phyloP scores from a whole-genome alignment of 2,329 filamentous ascomycete species.

The Aspergillus sp. region DNA sequence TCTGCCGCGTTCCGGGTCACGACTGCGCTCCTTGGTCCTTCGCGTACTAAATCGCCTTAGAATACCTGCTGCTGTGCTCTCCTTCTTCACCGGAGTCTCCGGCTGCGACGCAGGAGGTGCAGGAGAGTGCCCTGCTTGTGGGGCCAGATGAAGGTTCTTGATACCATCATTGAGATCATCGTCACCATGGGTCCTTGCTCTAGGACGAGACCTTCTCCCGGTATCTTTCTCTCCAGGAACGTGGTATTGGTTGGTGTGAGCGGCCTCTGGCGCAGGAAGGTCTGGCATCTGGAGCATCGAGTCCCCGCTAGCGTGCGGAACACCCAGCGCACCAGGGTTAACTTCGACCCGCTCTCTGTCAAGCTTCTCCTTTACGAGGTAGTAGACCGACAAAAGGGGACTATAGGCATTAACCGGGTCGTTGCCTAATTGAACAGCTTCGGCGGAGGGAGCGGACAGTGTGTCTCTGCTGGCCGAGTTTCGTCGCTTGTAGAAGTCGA shows the following conservation, averaged over 20 bases:
- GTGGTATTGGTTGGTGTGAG: conserved; percentile 89
- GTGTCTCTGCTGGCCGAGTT: conserved; percentile 92
- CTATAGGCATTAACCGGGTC: conserved; percentile 94
- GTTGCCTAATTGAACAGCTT: conserved; percentile 76
- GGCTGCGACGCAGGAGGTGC: conserved; percentile 58
- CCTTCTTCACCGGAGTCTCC: conserved; percentile 71
- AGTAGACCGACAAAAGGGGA: conserved; percentile 90
- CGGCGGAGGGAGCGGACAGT: conserved; percentile 76
- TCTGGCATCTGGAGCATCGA: conserved; percentile 67
- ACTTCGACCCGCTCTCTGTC: conserved; percentile 69
- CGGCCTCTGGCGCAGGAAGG: conserved; percentile 77
- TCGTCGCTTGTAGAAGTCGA: conserved; percentile 94
- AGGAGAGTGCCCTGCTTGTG: conserved; percentile 51
- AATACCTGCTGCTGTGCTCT: conserved; percentile 81
- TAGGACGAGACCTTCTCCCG: conserved; percentile 76
- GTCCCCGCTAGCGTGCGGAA: conserved; percentile 60
- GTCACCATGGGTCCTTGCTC: conserved; percentile 91
- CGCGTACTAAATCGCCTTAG: conserved; percentile 89
- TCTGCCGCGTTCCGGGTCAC: conserved; percentile 46
- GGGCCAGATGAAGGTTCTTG: conserved; percentile 63
- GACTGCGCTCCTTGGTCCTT: conserved; percentile 62
- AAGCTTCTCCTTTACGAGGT: conserved; percentile 91
- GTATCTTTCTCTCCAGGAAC: conserved; percentile 86
- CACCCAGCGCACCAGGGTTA: conserved; percentile 60
- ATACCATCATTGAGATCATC: conserved; percentile 78